Base-by-base conservation (phyloP, 2,329 filamentous ascomycete species). In the Nemania abortiva region DNA sequence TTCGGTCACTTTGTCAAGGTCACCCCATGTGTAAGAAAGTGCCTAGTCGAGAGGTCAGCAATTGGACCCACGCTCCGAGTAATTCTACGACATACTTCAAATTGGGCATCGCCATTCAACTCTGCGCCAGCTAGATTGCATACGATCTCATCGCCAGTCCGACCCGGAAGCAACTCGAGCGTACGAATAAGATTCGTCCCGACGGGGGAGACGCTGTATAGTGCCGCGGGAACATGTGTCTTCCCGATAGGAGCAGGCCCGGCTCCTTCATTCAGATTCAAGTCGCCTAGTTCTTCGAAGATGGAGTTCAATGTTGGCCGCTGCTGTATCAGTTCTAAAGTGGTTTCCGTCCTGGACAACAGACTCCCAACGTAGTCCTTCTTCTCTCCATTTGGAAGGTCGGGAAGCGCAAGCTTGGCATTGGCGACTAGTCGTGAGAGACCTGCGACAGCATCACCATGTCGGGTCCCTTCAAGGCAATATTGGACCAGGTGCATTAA, bases 371-470 rank as follows among this genome's bases (percentile, higher is more conserved):
- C 31, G 13, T 39, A 55, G 29, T 22, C 53, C 31, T 54, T 54
- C 11, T 37, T 55, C 9, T 37, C 31, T 15, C 31, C 31, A n/a
- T 39, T 15, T 39, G 53, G 53, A 39, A 55, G 2, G 13, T 55
- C 53, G n/a, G 31, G 53, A 39, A 55, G 53, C 11, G 53, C 53
- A 39, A 55, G 31, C 53, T 22, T 55, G 11, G 53, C 53, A 31
- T 55, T 39, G 7, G 29, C 31, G 53, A 39, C 31, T 13, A 39
- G 53, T 34, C 53, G 53, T 20, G 31, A 13, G 53, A 39, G 15
- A 22, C 53, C 53, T 22, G 31, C 7, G 39, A 13, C 5, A 39
- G 53, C n/a, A 55, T 55, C 53, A 2, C 53, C 53, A 55, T 55
- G 53, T 24, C 22, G 7, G 18, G 20, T 39, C 4, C 53, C 31